Evolutionary conservation across 805 yeast genomes (phyloP), one percentile per base, ranked within the genome.

Genomic region (Nakazawaea populi): DNA sequence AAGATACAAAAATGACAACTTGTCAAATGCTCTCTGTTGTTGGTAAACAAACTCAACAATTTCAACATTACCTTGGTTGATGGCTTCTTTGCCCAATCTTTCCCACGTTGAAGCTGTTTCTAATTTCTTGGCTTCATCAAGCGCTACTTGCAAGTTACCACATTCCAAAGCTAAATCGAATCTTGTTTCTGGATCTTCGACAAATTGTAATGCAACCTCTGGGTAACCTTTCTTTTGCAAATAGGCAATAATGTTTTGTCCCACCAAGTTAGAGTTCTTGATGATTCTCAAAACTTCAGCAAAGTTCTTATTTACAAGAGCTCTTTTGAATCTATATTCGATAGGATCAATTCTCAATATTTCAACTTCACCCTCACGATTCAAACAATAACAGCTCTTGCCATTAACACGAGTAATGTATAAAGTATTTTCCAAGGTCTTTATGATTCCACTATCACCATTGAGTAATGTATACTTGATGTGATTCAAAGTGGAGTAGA

Each of bases 181-280:
- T 68, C 96, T 82, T 41, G 97, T 89, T 67, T 91, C 96, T 5
- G 98, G 86, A 66, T 94, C 99, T 69, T 90, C 87, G 49, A 94
- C 99, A 64, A 94, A 95, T 68, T 92, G 97, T 55, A 94, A 76
- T 2, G 99, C 99, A 67, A 94, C 84, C 70, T 94, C 99, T 30
- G 99, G 98, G 66, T 86, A 92, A 2, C 99, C 99, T 64, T 89
- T 82, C 73, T 91, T 86, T 67, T 94, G 96, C 62, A 94, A 77
- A 67, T 92, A 94, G 4, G 95, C 94, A 66, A 94, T 91, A 64
- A 94, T 94, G 66, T 91, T 89, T 73, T 95, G 97, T 56, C 99
- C 99, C 48, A 94, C 99, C 63, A 94, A 77, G 62, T 88, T 90
- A 27, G 98, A 91, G 52, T 79, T 82, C 63, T 82, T 84, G 68